Base-by-base conservation (phyloP, 257 asterid species). In the Linaria vulgaris region DNA sequence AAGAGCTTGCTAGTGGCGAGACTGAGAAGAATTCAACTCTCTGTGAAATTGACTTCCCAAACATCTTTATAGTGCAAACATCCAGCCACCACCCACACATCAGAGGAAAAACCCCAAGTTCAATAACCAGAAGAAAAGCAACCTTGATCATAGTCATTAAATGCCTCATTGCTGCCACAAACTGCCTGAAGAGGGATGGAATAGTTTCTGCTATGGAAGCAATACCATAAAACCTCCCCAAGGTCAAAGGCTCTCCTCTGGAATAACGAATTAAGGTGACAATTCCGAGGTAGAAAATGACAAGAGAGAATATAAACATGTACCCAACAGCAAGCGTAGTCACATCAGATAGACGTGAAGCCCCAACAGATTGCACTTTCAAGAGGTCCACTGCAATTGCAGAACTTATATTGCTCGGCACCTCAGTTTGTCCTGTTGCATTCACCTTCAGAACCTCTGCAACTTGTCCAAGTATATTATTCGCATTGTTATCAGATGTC, bases 61-160 rank as follows among this genome's bases (percentile, higher is more conserved):
- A 94, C 99, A 94, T 87, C 78, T 84, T 85, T 73, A 90, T 76
- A 12, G 99, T 94, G 73, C 99, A 94, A 64, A 94, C 83, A 83
- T 94, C 99, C 77, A 94, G 85, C 97, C 99, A 94, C 99, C 99
- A 94, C 14, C 99, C 99, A 46, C 99, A 94, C 96, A 94, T 85
- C 74, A 94, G 76, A 67, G 99, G 99, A 67, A 94, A 94, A 60
- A 90, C 99, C 16, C 99, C 99, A 46, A 94, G 99, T 70, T 94
- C 99, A 74, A 92, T 89, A 20, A 92, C 99, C 76, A 94, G 80
- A 74, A 94, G 97, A 75, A 94, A 94, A 64, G 97, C 97, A 66
- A 94, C 99, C 79, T 90, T 94, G 57, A 94, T 80, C 99, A 90
- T 94, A 72, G 99, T 94, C 99, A 94, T 87, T 59, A 94, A 72